Evolutionary conservation across 805 yeast species (phyloP).

Genomic region (Yarrowia sp.): DNA sequence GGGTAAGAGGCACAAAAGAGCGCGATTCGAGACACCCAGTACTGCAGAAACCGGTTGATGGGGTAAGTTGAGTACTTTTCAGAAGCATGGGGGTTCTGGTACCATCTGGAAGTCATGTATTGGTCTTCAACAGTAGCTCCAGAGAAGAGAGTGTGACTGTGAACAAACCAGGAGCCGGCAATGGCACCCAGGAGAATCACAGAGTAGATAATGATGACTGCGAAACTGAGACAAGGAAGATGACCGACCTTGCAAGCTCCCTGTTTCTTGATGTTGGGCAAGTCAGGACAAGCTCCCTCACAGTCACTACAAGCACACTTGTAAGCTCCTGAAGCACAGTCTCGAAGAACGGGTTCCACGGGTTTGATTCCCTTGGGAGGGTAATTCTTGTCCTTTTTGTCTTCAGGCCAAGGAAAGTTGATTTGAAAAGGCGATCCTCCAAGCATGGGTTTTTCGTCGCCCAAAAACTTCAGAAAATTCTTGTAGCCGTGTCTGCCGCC

Average conservation of each 20-base stretch:
- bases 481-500: constrained; percentile 88
- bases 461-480: constrained; percentile 83
- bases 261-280: constrained; percentile 57
- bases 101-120: constrained; percentile 23
- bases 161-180: constrained; percentile 23
- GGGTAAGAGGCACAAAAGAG: constrained; percentile 69
- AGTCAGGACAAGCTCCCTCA: constrained; percentile 73
- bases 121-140: constrained; percentile 12
- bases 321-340: constrained; percentile 70
- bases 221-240: constrained; percentile 76
- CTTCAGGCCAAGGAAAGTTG: constrained; percentile 61
- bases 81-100: constrained; percentile 28
- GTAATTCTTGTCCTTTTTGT: constrained; percentile 33
- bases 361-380: constrained; percentile 31
- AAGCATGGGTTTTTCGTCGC: constrained; percentile 90
- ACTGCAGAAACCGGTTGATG: constrained; percentile 59
- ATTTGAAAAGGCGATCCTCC: constrained; percentile 98
- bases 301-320: constrained; percentile 94
- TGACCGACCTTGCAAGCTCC: constrained; percentile 62
- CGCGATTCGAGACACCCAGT: constrained; percentile 60
- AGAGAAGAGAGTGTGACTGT: constrained; percentile 8
- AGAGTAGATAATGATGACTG: constrained; percentile 61
- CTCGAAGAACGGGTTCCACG: constrained; percentile 47
- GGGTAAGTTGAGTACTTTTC: constrained; percentile 50
- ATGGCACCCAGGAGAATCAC: constrained; percentile 43